Evolutionary conservation across 768 basidiomycete genomes (phyloP).

Genomic region (Kwoniella europaea): DNA sequence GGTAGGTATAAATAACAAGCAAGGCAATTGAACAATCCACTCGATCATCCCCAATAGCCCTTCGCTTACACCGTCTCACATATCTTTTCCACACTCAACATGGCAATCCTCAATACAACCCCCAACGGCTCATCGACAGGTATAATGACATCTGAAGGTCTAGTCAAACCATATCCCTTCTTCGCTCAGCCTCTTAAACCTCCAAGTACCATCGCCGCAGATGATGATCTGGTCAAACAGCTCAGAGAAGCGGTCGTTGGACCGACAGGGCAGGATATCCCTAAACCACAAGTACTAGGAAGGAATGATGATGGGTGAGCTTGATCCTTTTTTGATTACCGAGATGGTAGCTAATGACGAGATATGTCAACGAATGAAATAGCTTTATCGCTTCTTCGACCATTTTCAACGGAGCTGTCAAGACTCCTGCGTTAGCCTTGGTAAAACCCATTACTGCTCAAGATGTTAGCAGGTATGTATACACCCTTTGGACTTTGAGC

Average conservation of each 20-base stretch:
- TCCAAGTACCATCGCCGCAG: background rate
- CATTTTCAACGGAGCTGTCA: constrained; percentile 79
- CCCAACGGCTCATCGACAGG: background rate
- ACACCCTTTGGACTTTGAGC: background rate
- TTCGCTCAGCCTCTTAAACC: constrained; percentile 20
- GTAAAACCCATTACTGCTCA: constrained; percentile 76
- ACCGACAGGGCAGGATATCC: background rate
- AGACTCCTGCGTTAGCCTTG: constrained; percentile 67
- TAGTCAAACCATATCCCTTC: constrained; percentile 25
- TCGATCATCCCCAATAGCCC: too few relatives aligned
- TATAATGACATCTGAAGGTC: background rate
- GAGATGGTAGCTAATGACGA: background rate
- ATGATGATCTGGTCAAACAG: constrained; percentile 14
- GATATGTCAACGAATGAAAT: background rate
- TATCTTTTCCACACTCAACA: background rate
- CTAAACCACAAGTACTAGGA: constrained; percentile 21
- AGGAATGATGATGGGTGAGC: constrained; percentile 35
- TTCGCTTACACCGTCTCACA: too few relatives aligned
- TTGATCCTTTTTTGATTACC: background rate
- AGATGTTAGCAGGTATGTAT: constrained; percentile 76
- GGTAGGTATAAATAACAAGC: background rate
- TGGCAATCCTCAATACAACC: constrained; percentile 13
- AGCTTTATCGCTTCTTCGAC: constrained; percentile 53
- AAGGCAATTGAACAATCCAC: too few relatives aligned
- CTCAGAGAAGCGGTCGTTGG: constrained; percentile 16